phyloP scores from a whole-genome alignment of 1,284 basidiomycete species.

The Rhodofomes roseus region DNA sequence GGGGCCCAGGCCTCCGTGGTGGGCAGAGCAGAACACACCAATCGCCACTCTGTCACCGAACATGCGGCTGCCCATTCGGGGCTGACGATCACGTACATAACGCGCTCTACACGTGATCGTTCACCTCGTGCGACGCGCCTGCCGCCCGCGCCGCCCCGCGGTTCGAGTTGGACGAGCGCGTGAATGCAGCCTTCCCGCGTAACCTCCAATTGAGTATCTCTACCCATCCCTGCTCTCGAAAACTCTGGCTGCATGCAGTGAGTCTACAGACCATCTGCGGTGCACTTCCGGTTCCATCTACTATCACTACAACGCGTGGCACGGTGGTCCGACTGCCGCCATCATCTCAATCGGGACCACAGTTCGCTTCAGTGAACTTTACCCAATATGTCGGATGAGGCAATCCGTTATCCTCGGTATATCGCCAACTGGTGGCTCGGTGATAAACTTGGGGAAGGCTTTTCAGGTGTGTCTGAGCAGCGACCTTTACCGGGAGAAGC shows the following conservation, averaged over 20 bases:
- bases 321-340: neutral
- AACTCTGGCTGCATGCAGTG: neutral
- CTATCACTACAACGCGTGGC: neutral
- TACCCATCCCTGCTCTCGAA: neutral
- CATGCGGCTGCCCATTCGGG: too few relatives aligned
- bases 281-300: neutral
- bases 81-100: slow-evolving; percentile 13
- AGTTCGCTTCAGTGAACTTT: neutral
- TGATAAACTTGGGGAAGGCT: slow-evolving; percentile 32
- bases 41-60: too few relatives aligned
- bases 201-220: neutral
- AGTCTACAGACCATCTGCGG: neutral
- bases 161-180: neutral
- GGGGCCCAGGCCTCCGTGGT: too few relatives aligned
- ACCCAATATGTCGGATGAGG: neutral
- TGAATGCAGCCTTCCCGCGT: neutral
- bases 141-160: slow-evolving; percentile 1
- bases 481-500: neutral
- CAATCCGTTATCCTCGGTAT: slow-evolving; percentile 20
- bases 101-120: slow-evolving; percentile 28
- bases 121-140: slow-evolving; percentile 11
- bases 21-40: too few relatives aligned
- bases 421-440: slow-evolving; percentile 30
- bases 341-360: neutral
- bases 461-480: slow-evolving; percentile 19